phyloP scores from a whole-genome alignment of 106 monocot genomes.

The Dactylorhiza incarnata region DNA sequence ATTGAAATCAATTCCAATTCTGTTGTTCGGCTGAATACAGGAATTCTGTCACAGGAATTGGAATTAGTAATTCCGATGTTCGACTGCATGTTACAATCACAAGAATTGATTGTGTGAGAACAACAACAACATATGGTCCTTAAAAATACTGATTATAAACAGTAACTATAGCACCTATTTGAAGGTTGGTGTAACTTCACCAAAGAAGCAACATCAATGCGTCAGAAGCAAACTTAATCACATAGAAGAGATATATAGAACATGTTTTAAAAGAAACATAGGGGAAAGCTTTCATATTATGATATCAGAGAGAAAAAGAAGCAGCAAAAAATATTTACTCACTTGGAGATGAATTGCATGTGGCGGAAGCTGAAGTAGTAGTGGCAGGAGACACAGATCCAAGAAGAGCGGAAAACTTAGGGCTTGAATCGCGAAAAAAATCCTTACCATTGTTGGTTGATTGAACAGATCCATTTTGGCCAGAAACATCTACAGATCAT shows the following conservation, averaged over 20 bases:
- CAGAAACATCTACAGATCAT: slow-evolving; percentile 27
- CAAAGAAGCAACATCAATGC: no score
- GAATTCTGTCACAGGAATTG: no score
- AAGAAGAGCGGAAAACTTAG: slow-evolving; percentile 7
- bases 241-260: not conserved
- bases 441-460: slow-evolving; percentile 18
- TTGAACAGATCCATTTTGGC: slow-evolving; percentile 11
- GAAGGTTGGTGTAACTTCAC: no score
- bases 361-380: slow-evolving; percentile 32
- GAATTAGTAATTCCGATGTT: no score
- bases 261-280: not conserved
- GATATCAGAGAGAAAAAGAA: not conserved
- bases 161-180: no score
- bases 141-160: no score
- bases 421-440: slow-evolving; percentile 11
- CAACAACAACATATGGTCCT: no score
- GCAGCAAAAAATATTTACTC: not conserved
- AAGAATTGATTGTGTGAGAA: no score
- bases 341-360: slow-evolving; percentile 51
- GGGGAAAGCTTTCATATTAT: not conserved
- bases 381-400: slow-evolving; percentile 48
- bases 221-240: not conserved
- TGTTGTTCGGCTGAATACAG: no score
- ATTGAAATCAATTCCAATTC: no score
- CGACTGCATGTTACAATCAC: no score